phyloP scores from a whole-genome alignment of 176 grass and related monocot species.

The Triticum timopheevii region DNA sequence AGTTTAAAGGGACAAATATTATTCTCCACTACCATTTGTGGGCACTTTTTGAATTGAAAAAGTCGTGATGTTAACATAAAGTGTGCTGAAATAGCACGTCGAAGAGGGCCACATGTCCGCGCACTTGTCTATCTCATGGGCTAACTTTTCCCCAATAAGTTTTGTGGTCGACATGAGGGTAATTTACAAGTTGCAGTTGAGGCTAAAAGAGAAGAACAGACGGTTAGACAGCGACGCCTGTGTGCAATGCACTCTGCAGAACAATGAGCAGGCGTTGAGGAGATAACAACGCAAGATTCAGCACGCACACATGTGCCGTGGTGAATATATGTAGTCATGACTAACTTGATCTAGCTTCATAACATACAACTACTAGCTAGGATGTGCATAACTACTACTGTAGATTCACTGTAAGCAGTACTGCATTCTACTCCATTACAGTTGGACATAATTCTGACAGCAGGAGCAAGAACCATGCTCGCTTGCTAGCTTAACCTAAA shows the following conservation, averaged over 20 bases:
- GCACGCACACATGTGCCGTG: not conserved
- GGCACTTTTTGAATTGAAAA: slow-evolving; percentile 4
- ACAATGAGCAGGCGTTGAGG: not conserved
- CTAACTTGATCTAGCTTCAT: not conserved
- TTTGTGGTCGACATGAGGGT: not conserved
- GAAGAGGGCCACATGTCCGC: slow-evolving; percentile 17
- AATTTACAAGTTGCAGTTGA: not conserved
- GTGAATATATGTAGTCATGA: not conserved
- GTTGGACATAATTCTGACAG: not conserved
- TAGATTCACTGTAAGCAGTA: not conserved
- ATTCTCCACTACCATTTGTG: slow-evolving; percentile 13
- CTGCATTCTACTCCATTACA: not conserved
- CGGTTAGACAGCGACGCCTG: not conserved
- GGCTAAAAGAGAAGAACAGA: not conserved
- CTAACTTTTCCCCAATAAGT: not conserved
- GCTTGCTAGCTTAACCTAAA: not conserved
- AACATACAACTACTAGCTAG: not conserved
- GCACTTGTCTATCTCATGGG: slow-evolving; percentile 21
- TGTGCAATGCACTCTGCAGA: not conserved
- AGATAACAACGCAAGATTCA: not conserved
- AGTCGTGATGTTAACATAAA: slow-evolving; percentile 25
- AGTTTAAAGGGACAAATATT: slow-evolving; percentile 21
- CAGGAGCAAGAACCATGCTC: not conserved
- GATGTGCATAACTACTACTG: not conserved
- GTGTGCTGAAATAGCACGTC: slow-evolving; percentile 23